Evolutionary conservation across 2,329 filamentous ascomycete species (phyloP).

Genomic region (Talaromyces pinophilus): DNA sequence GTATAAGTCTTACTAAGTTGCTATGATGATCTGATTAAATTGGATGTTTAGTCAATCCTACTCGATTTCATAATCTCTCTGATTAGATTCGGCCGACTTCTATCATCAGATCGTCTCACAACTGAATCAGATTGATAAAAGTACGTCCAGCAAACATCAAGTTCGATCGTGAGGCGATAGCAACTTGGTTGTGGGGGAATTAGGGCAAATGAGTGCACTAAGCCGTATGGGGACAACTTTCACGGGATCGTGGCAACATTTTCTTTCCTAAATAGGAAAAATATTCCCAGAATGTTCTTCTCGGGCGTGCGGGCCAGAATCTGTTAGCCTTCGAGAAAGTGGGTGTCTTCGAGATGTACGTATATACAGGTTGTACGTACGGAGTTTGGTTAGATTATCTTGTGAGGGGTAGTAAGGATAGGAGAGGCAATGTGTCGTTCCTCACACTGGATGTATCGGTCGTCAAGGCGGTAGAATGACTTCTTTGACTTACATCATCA

Average conservation of each 20-base stretch:
- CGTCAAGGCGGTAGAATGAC: not conserved
- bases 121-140: not conserved
- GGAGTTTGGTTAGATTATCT: not conserved
- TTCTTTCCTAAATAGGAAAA: slow-evolving; percentile 24
- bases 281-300: slow-evolving; percentile 12
- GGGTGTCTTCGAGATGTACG: not conserved
- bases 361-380: not conserved
- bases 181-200: not conserved
- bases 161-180: not conserved
- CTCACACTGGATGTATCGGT: not conserved
- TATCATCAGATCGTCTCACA: not conserved
- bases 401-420: slow-evolving; percentile 4
- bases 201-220: slow-evolving; percentile 17
- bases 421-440: not conserved
- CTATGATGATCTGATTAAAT: not conserved
- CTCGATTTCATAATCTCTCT: not conserved
- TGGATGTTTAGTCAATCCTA: not conserved
- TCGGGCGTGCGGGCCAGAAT: not conserved
- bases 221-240: slow-evolving; percentile 15
- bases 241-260: not conserved
- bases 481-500: not conserved
- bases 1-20: not conserved
- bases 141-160: not conserved
- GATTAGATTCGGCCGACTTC: not conserved
- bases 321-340: not conserved